These are phyloP conservation scores for Carex pumila DNA, from an alignment of 176 grass and related monocot species.

Conservation along the genomic window DNA sequence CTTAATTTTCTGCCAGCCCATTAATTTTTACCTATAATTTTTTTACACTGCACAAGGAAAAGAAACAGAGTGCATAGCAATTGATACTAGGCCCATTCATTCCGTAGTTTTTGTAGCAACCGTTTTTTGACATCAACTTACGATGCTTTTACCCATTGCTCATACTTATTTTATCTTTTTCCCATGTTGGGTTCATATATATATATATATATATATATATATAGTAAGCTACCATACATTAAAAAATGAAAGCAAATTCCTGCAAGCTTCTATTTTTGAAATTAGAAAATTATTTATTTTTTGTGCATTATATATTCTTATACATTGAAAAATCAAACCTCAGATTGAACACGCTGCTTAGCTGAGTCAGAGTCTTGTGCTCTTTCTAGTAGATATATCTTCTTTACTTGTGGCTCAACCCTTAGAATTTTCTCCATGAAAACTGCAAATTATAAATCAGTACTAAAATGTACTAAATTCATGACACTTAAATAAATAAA, in stretches of 20 bases:
- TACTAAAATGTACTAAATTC: neutral
- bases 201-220: no score
- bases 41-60: no score
- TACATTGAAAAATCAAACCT: constrained; percentile 34
- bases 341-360: constrained; percentile 46
- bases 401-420: constrained; percentile 73
- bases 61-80: neutral
- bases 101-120: no score
- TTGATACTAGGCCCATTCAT: no score
- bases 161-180: no score
- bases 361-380: constrained; percentile 35
- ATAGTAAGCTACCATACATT: no score
- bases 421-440: constrained; percentile 89
- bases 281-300: neutral
- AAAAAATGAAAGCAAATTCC: no score
- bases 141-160: no score
- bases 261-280: neutral
- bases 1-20: neutral
- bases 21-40: neutral
- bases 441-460: constrained; percentile 25
- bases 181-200: no score
- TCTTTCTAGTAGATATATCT: constrained; percentile 70
- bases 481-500: no score
- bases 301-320: neutral
- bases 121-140: no score